phyloP scores from a whole-genome alignment of 805 yeast genomes.

The Yarrowia deformans region DNA sequence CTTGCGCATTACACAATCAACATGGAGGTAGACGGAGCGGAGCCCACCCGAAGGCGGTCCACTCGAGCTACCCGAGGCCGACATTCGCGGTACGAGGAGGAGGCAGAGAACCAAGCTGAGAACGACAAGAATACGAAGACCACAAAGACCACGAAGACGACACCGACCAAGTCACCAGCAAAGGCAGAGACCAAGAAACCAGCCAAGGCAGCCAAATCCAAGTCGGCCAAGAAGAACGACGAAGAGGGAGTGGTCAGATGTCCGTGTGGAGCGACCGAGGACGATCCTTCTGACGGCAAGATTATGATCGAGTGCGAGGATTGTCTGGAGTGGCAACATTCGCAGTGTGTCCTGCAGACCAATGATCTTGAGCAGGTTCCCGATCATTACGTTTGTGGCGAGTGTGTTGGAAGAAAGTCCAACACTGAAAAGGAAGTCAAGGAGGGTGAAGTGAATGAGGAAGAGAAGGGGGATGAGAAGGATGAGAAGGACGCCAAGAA shows the following conservation, averaged over 20 bases:
- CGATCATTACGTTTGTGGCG: conserved; percentile 60
- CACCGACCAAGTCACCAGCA: background rate
- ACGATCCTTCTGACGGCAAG: conserved; percentile 53
- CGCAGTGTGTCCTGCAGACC: conserved; percentile 63
- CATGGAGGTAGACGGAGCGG: conserved; percentile 27
- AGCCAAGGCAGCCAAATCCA: background rate
- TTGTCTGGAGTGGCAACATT: conserved; percentile 76
- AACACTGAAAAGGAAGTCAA: background rate
- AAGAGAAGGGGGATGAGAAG: conserved; percentile 35
- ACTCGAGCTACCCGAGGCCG: conserved; percentile 28
- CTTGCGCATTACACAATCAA: background rate
- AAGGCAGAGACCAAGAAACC: too few species aligned
- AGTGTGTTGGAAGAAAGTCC: conserved; percentile 54
- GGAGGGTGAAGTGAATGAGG: too few species aligned
- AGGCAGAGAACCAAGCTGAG: background rate
- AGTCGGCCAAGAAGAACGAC: background rate
- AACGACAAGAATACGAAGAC: background rate
- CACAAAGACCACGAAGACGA: background rate
- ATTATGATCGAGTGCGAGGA: conserved; percentile 69
- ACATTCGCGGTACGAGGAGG: conserved; percentile 10
- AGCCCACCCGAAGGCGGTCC: conserved; percentile 11
- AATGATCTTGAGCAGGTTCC: conserved; percentile 57
- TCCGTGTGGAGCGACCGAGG: conserved; percentile 48
- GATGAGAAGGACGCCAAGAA: conserved; percentile 23
- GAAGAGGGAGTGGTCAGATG: conserved; percentile 45